These are phyloP conservation scores for Hygrocybe coccinea DNA, from an alignment of 768 basidiomycete species.

Conservation along the genomic window DNA sequence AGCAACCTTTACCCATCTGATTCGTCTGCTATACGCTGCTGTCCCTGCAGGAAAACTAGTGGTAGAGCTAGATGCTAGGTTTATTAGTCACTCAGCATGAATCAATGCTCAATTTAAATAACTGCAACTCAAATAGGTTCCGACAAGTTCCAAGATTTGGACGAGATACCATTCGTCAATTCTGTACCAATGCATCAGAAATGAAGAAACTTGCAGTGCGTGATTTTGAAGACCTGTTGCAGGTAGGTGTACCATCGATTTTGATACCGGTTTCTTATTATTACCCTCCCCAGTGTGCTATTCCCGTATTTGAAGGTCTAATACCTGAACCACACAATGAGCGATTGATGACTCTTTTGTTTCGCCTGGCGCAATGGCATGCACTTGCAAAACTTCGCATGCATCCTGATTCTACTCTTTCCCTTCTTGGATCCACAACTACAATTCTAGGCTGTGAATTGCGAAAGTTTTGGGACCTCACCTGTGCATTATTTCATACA, in stretches of 20 bases:
- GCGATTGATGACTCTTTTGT: conserved; percentile 26
- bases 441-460: conserved; percentile 26
- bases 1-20: conserved; percentile 1
- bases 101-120: not conserved
- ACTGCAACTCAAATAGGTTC: conserved; percentile 18
- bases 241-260: conserved; percentile 22
- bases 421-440: conserved; percentile 20
- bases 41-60: conserved; percentile 6
- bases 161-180: conserved; percentile 30
- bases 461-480: conserved; percentile 19
- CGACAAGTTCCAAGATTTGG: conserved; percentile 27
- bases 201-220: conserved; percentile 34
- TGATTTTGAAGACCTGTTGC: conserved; percentile 42
- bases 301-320: conserved; percentile 36
- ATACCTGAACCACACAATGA: conserved; percentile 26
- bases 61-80: conserved; percentile 21
- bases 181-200: conserved; percentile 30
- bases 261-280: no score
- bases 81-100: not conserved
- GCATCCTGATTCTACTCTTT: conserved; percentile 33
- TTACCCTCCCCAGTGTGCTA: conserved; percentile 27
- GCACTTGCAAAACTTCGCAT: conserved; percentile 32
- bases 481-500: conserved; percentile 19
- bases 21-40: conserved; percentile 8
- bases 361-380: conserved; percentile 34